Conservation (phyloP, 768 basidiomycete genomes). For the Lenzites betulinus region DNA sequence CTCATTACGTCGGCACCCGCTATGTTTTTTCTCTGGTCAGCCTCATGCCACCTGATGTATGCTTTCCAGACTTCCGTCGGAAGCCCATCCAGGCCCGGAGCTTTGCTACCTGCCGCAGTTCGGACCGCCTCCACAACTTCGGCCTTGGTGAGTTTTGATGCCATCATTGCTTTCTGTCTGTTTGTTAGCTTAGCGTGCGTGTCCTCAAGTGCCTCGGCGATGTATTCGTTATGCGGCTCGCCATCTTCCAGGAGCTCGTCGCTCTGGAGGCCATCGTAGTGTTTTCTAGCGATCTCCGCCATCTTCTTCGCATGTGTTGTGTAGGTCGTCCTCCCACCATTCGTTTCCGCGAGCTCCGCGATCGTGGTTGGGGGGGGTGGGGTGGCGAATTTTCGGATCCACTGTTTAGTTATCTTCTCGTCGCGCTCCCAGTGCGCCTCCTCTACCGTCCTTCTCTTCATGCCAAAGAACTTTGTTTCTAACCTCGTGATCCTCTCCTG, state of each 20-base stretch:
- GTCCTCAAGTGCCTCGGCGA: neutral
- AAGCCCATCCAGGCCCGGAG: neutral
- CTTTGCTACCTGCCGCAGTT: neutral
- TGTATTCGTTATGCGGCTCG: neutral
- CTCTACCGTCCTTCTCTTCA: neutral
- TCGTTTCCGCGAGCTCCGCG: neutral
- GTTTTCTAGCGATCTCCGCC: neutral
- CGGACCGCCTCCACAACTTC: neutral
- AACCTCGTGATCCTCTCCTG: neutral
- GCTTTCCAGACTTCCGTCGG: neutral
- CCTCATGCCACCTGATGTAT: neutral
- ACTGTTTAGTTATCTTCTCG: neutral
- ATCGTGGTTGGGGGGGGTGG: neutral
- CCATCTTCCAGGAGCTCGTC: neutral
- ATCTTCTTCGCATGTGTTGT: neutral
- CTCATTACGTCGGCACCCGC: neutral
- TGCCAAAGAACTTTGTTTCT: neutral
- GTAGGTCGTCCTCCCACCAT: neutral
- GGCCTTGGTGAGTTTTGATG: neutral
- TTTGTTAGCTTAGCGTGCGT: neutral
- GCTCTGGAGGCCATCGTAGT: neutral
- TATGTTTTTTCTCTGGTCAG: neutral
- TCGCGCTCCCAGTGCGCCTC: neutral
- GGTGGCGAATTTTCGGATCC: neutral
- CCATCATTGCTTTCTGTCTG: neutral